These are phyloP conservation scores for Globisporangium viniferum DNA, from an alignment of 352 stramenopile genomes.

Conservation along the genomic window DNA sequence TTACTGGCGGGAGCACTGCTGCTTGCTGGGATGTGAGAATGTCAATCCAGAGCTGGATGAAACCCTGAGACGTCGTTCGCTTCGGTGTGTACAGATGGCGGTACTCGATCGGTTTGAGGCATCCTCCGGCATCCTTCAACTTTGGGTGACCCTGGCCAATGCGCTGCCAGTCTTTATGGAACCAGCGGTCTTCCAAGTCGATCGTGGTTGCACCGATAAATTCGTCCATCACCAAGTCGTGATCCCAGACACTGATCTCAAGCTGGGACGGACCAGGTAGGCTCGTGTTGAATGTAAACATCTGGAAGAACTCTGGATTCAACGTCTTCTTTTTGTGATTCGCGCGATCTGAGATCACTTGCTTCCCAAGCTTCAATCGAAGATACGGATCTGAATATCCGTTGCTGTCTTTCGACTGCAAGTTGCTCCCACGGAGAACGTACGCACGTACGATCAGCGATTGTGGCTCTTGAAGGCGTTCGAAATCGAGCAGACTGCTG, in stretches of 20 bases:
- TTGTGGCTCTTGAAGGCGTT: constrained; percentile 48
- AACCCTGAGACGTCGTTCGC: constrained; percentile 61
- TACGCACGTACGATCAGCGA: constrained; percentile 69
- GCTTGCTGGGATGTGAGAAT: constrained; percentile 83
- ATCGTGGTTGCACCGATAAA: constrained; percentile 91
- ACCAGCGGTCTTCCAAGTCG: constrained; percentile 93
- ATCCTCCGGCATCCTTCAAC: constrained; percentile 18
- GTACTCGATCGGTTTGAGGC: constrained; percentile 87
- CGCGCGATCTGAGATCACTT: constrained; percentile 56
- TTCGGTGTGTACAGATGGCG: constrained; percentile 81
- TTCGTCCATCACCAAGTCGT: constrained; percentile 73
- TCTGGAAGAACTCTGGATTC: constrained; percentile 74
- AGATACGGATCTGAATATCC: constrained; percentile 82
- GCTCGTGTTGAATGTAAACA: constrained; percentile 63
- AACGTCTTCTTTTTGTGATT: constrained; percentile 76
- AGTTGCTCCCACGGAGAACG: constrained; percentile 59
- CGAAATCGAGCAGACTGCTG: constrained; percentile 40
- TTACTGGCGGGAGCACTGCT: constrained; percentile 49
- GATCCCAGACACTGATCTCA: constrained; percentile 77
- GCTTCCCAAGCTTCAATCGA: constrained; percentile 67
- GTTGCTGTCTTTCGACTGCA: constrained; percentile 80
- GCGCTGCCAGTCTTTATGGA: constrained; percentile 83
- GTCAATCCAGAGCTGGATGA: constrained; percentile 87
- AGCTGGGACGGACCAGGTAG: constrained; percentile 78
- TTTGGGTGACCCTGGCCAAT: constrained; percentile 31